These are phyloP conservation scores for Eudorina sp. DNA, from an alignment of 139 green algal species.

Conservation along the genomic window DNA sequence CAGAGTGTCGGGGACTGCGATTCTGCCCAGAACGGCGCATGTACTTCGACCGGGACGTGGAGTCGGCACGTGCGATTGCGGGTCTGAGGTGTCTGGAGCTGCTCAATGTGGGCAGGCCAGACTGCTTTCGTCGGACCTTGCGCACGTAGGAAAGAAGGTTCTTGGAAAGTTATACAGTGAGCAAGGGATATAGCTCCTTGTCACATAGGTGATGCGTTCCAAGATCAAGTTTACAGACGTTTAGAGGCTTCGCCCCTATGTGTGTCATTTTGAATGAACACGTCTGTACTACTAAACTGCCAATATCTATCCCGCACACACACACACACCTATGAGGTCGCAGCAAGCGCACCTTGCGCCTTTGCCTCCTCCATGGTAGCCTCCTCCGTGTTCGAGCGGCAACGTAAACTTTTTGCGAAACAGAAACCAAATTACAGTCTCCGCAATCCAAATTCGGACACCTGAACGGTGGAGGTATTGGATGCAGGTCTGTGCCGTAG, in stretches of 20 bases:
- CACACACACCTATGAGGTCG: too few species aligned
- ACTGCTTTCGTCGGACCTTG: neutral
- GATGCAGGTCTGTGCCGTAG: neutral
- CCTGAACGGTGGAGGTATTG: neutral
- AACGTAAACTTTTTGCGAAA: neutral
- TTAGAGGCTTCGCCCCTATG: too few species aligned
- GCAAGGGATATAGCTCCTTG: neutral
- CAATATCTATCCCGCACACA: neutral
- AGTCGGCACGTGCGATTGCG: neutral
- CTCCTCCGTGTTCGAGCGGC: too few species aligned
- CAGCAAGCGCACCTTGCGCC: too few species aligned
- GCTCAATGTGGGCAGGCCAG: neutral
- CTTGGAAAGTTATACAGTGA: neutral
- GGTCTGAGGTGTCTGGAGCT: neutral
- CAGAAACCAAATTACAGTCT: neutral
- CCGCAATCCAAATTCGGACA: neutral
- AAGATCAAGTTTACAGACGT: neutral
- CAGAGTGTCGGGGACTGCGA: neutral
- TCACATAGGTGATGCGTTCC: neutral
- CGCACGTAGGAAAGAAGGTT: neutral
- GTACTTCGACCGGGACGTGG: slow-evolving; percentile 10
- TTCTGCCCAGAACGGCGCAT: slow-evolving; percentile 17
- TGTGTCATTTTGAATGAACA: neutral
- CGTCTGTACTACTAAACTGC: neutral
- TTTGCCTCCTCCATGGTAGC: too few species aligned